phyloP scores from a whole-genome alignment of 768 basidiomycete species.

The Tricholoma flavovirens region DNA sequence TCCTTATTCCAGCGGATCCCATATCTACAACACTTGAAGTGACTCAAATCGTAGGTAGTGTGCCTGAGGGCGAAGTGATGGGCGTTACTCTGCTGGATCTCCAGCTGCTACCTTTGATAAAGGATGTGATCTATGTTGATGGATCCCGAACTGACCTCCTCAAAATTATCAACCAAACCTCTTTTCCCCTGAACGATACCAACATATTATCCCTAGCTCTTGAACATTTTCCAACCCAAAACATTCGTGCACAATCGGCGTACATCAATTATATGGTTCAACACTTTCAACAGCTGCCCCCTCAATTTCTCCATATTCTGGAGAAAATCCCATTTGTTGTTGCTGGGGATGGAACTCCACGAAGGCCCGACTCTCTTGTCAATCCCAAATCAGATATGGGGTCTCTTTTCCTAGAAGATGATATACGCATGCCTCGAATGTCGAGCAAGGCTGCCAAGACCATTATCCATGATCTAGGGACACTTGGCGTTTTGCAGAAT shows the following conservation, averaged over 20 bases:
- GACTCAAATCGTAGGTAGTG: background rate
- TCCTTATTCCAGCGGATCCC: background rate
- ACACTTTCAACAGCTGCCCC: slow-evolving; percentile 19
- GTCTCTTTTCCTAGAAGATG: slow-evolving; percentile 18
- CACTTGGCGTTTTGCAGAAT: slow-evolving; percentile 23
- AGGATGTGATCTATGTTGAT: slow-evolving; percentile 24
- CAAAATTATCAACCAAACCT: slow-evolving; percentile 18
- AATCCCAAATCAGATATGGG: slow-evolving; percentile 27
- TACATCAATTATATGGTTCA: slow-evolving; percentile 23
- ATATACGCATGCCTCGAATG: slow-evolving; percentile 10
- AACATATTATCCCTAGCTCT: slow-evolving; percentile 24
- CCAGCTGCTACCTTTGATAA: slow-evolving; percentile 23
- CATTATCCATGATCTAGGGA: slow-evolving; percentile 16
- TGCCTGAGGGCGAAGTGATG: background rate
- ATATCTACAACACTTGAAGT: background rate
- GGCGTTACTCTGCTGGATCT: slow-evolving; percentile 14
- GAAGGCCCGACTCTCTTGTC: slow-evolving; percentile 21
- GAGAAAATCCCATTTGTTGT: slow-evolving; percentile 23
- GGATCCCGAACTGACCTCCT: slow-evolving; percentile 16
- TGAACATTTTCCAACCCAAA: slow-evolving; percentile 23
- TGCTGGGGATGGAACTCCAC: slow-evolving; percentile 14
- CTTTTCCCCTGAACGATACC: slow-evolving; percentile 13
- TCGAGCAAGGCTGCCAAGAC: slow-evolving; percentile 1
- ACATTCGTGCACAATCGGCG: slow-evolving; percentile 18
- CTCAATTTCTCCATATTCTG: slow-evolving; percentile 20